Conservation (phyloP, 768 basidiomycete genomes). For the Xerocomus spinulosus region DNA sequence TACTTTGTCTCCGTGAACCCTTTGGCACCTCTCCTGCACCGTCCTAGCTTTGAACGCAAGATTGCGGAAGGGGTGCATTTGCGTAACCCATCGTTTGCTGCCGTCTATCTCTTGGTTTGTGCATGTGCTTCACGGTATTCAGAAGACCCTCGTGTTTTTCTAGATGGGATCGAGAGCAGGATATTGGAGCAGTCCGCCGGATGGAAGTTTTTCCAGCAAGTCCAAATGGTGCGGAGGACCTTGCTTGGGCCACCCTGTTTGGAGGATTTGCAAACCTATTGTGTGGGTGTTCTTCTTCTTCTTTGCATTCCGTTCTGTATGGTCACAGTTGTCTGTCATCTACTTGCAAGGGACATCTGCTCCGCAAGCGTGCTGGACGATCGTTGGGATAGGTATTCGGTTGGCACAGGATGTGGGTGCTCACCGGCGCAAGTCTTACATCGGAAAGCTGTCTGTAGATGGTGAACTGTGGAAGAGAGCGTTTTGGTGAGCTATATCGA, state of each 20-base stretch:
- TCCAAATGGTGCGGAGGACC: constrained; percentile 55
- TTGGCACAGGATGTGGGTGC: constrained; percentile 58
- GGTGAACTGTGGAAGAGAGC: constrained; percentile 58
- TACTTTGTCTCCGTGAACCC: constrained; percentile 61
- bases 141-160: constrained; percentile 52
- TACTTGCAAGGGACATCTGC: constrained; percentile 55
- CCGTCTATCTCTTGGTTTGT: constrained; percentile 64
- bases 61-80: constrained; percentile 47
- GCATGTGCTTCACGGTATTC: constrained; percentile 57
- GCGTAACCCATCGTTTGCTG: constrained; percentile 48
- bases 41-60: constrained; percentile 57
- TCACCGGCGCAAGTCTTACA: constrained; percentile 38
- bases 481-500: constrained; percentile 35
- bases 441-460: constrained; percentile 36
- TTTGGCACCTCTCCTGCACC: constrained; percentile 67
- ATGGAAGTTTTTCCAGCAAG: constrained; percentile 45
- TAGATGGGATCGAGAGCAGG: constrained; percentile 31
- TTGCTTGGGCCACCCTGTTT: constrained; percentile 54
- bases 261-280: constrained; percentile 68
- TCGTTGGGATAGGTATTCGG: constrained; percentile 57
- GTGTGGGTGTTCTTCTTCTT: constrained; percentile 35
- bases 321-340: constrained; percentile 44
- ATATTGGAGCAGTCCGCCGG: constrained; percentile 43
- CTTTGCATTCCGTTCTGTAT: constrained; percentile 7
- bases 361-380: constrained; percentile 65